These are phyloP conservation scores for Phytophthora vignae DNA, from an alignment of 352 stramenopile genomes.

Conservation along the genomic window DNA sequence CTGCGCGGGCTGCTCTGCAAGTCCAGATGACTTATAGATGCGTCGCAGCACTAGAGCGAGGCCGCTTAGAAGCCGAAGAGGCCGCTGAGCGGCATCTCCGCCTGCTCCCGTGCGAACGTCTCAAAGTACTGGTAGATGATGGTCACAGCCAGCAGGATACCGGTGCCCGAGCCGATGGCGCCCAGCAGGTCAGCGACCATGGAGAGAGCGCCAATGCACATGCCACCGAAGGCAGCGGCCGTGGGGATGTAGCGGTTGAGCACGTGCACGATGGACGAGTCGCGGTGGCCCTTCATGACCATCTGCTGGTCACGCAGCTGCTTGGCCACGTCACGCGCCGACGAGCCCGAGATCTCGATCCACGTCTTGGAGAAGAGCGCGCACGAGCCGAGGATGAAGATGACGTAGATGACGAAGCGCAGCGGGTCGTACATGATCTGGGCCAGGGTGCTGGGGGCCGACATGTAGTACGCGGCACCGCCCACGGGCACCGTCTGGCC, in stretches of 20 bases:
- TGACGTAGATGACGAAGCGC: constrained; percentile 98
- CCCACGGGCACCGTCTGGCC: constrained; percentile 97
- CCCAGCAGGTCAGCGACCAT: constrained; percentile 99
- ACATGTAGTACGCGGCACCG: constrained; percentile 99
- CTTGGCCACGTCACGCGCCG: constrained; percentile 97
- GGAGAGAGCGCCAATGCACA: constrained; percentile 99
- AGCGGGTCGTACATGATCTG: constrained; percentile 99
- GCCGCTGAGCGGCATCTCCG: constrained; percentile 79
- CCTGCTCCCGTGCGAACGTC: constrained; percentile 96
- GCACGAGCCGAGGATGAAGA: constrained; percentile 99
- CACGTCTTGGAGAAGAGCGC: constrained; percentile 99
- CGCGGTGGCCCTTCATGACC: constrained; percentile 99
- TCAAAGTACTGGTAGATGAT: constrained; percentile 99
- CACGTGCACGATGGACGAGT: constrained; percentile 97
- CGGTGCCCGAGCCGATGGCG: constrained; percentile 98
- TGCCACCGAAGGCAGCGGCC: constrained; percentile 98
- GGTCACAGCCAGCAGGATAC: constrained; percentile 98
- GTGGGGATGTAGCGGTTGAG: constrained; percentile 99
- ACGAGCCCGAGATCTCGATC: constrained; percentile 99
- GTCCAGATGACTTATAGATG: constrained; percentile 13
- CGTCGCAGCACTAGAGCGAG: constrained; percentile 13
- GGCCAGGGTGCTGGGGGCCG: constrained; percentile 93
- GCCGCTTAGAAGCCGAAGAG: constrained; percentile 86
- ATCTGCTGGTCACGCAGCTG: constrained; percentile 99
- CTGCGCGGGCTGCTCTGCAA: constrained; percentile 14